These are phyloP conservation scores for Neofusicoccum kwambonambiense DNA, from an alignment of 2,329 filamentous ascomycete genomes.

Conservation along the genomic window DNA sequence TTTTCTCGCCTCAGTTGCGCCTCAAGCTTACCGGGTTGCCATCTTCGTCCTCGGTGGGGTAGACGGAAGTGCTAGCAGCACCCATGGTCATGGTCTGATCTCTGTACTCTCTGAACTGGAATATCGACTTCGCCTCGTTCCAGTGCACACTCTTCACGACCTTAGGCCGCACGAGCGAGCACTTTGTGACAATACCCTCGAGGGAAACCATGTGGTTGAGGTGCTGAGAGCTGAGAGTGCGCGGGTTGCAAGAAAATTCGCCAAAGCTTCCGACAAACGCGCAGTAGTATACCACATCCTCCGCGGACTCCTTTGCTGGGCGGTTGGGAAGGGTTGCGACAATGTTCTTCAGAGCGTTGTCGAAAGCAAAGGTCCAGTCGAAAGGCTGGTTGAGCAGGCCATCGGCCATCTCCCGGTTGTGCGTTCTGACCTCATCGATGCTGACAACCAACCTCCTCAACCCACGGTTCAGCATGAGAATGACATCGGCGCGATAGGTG, in stretches of 20 bases:
- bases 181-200: constrained; percentile 96
- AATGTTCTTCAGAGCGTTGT: constrained; percentile 84
- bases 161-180: constrained; percentile 92
- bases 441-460: constrained; percentile 58
- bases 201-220: constrained; percentile 97
- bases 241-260: constrained; percentile 89
- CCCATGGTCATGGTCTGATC: constrained; percentile 96
- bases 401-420: constrained; percentile 78
- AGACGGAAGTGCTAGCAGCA: constrained; percentile 84
- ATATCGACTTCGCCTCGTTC: constrained; percentile 81
- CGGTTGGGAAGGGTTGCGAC: constrained; percentile 76
- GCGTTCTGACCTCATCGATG: constrained; percentile 86
- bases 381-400: constrained; percentile 81
- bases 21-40: constrained; percentile 67
- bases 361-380: constrained; percentile 84
- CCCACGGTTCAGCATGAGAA: constrained; percentile 67
- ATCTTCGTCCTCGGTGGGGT: constrained; percentile 89
- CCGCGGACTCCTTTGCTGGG: constrained; percentile 70
- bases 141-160: constrained; percentile 98
- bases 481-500: constrained; percentile 88
- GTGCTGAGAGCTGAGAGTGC: constrained; percentile 83
- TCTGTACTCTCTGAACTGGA: constrained; percentile 84
- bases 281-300: constrained; percentile 87
- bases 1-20: background rate
- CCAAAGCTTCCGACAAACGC: constrained; percentile 97